Evolutionary conservation across 495 filamentous ascomycete species (phyloP).

Genomic region (Penicillium robsamsonii): DNA sequence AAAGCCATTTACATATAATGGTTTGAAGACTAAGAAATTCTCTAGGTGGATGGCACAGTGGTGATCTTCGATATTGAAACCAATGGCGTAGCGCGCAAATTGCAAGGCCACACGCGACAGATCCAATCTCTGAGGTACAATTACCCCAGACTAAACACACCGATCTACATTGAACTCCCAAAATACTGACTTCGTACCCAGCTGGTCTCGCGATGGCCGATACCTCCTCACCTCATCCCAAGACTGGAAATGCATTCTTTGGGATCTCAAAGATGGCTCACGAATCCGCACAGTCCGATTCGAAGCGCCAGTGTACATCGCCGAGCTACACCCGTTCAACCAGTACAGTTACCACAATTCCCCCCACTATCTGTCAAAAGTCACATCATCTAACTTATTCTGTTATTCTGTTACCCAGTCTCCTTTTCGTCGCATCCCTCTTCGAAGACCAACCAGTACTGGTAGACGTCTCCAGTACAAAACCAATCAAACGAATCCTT

Average conservation of each 20-base stretch:
- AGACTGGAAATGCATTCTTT: slow-evolving; percentile 92
- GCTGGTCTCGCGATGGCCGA: slow-evolving; percentile 88
- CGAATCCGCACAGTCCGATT: slow-evolving; percentile 74
- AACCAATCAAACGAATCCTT: slow-evolving; percentile 69
- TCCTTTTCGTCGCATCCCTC: slow-evolving; percentile 79
- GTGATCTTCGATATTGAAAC: slow-evolving; percentile 97
- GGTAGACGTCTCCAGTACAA: slow-evolving; percentile 68
- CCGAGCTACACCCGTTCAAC: slow-evolving; percentile 88
- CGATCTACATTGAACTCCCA: not conserved
- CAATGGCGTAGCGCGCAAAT: slow-evolving; percentile 88
- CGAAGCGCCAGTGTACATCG: slow-evolving; percentile 89
- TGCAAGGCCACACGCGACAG: slow-evolving; percentile 85
- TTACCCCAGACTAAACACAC: not conserved
- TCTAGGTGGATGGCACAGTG: slow-evolving; percentile 79
- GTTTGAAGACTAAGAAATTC: slow-evolving; percentile 6
- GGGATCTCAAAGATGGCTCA: slow-evolving; percentile 80
- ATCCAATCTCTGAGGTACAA: slow-evolving; percentile 74
- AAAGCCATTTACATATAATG: not conserved
- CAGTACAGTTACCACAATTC: slow-evolving; percentile 57
- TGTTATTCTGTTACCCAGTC: slow-evolving; percentile 41
- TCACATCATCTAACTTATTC: slow-evolving; percentile 9
- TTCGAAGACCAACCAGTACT: slow-evolving; percentile 91
- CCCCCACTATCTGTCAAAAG: too few relatives aligned
- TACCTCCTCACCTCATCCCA: slow-evolving; percentile 94
- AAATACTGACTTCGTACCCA: slow-evolving; percentile 35